These are phyloP conservation scores for Fusarium sp. DNA, from an alignment of 2,329 filamentous ascomycete species.

Conservation along the genomic window DNA sequence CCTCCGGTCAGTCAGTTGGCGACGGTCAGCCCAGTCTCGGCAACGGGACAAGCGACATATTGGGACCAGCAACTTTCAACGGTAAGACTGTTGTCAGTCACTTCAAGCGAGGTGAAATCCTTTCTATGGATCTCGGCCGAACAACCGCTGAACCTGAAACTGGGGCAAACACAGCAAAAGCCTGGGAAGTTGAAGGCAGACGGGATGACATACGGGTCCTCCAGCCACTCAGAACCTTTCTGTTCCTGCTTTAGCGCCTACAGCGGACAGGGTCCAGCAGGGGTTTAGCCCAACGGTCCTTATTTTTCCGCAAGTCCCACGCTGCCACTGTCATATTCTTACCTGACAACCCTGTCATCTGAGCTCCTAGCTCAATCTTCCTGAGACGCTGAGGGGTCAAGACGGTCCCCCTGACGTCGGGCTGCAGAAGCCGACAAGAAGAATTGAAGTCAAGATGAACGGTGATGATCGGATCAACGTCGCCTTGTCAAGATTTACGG, in stretches of 20 bases:
- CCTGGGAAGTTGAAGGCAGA: not conserved
- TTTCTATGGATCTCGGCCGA: constrained; percentile 22
- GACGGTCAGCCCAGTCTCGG: not conserved
- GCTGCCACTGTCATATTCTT: not conserved
- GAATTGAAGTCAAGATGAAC: constrained; percentile 1
- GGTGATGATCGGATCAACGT: not conserved
- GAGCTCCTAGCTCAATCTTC: constrained; percentile 9
- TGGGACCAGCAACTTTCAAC: not conserved
- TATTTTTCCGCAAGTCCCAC: constrained; percentile 35
- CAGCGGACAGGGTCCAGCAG: not conserved
- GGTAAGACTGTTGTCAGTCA: not conserved
- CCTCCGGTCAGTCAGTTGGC: constrained; percentile 7
- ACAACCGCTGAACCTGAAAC: constrained; percentile 47
- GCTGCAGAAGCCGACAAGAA: not conserved
- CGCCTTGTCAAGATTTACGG: constrained; percentile 4
- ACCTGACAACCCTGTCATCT: not conserved
- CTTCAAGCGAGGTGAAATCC: constrained; percentile 22
- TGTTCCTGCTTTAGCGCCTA: constrained; percentile 45
- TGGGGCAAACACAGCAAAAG: constrained; percentile 11
- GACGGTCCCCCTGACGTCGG: not conserved
- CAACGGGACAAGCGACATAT: not conserved
- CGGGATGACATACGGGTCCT: not conserved
- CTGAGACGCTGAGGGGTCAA: constrained; percentile 10
- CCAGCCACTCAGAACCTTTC: constrained; percentile 13
- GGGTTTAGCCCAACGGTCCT: constrained; percentile 10